A percentile compares a stretch with the other conserved stretches of the same genome.
These are phyloP conservation scores for Xanthoparmelia taractica DNA, from an alignment of 495 filamentous ascomycete genomes.

Conservation along the genomic window DNA sequence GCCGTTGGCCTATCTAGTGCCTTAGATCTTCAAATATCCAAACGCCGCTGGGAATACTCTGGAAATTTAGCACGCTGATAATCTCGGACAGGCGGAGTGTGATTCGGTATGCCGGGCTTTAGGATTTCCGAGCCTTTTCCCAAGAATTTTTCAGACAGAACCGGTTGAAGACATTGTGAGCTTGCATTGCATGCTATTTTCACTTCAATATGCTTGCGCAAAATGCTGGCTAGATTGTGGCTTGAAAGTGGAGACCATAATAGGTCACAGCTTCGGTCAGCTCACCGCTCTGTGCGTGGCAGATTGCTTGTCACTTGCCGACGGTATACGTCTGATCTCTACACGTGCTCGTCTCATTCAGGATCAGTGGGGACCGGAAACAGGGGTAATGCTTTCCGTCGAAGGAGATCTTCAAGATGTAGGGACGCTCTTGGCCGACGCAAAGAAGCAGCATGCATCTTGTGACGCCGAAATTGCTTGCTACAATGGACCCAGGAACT, in stretches of 20 bases:
- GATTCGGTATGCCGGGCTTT: too few species aligned
- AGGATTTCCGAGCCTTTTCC: constrained; percentile 35
- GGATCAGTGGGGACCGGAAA: constrained; percentile 34
- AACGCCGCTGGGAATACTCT: too few species aligned
- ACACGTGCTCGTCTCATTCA: constrained; percentile 36
- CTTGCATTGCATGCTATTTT: constrained; percentile 39
- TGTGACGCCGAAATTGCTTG: too few species aligned
- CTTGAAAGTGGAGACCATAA: constrained; percentile 29
- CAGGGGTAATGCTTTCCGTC: constrained; percentile 42
- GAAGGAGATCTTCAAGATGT: constrained; percentile 31
- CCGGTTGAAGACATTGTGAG: constrained; percentile 37
- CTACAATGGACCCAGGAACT: constrained; percentile 37
- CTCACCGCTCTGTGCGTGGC: constrained; percentile 42
- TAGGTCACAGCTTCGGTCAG: constrained; percentile 53
- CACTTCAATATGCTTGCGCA: constrained; percentile 44
- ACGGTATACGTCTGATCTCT: constrained; percentile 35
- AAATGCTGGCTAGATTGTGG: constrained; percentile 45
- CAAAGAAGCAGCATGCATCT: too few species aligned
- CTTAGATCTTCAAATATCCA: too few species aligned
- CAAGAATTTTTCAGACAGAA: constrained; percentile 37
- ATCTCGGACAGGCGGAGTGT: too few species aligned
- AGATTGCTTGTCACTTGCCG: constrained; percentile 30
- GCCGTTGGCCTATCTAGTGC: too few species aligned
- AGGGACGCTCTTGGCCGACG: too few species aligned
- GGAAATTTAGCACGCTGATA: too few species aligned